Conservation (phyloP, 1,139 yeast species). For the Yamadazyma triangularis region DNA sequence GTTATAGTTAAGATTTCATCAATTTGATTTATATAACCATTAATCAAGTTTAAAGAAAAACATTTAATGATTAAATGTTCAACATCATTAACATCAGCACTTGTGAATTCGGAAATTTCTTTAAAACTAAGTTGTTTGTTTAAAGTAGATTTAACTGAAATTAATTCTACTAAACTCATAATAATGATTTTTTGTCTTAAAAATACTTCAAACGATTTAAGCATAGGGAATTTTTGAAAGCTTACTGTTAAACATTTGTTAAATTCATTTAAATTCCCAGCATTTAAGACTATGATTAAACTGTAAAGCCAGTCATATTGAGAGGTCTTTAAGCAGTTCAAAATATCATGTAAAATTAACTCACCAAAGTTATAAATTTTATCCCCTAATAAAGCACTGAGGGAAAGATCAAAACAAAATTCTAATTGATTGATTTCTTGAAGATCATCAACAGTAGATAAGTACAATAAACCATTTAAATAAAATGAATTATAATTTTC, state of each 20-base stretch:
- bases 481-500: constrained; percentile 81
- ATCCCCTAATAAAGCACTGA: constrained; percentile 89
- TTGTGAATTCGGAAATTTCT: constrained; percentile 69
- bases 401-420: constrained; percentile 76
- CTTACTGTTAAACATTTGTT: constrained; percentile 42
- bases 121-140: constrained; percentile 69
- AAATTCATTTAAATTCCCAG: constrained; percentile 70
- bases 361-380: constrained; percentile 95
- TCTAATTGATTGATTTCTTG: constrained; percentile 25
- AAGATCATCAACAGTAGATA: constrained; percentile 47
- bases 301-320: constrained; percentile 71
- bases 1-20: constrained; percentile 71
- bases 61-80: constrained; percentile 92
- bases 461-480: constrained; percentile 51
- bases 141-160: constrained; percentile 72
- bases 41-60: constrained; percentile 72
- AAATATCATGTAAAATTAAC: constrained; percentile 81
- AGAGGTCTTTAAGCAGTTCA: constrained; percentile 36
- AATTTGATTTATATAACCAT: constrained; percentile 88
- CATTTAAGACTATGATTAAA: constrained; percentile 64
- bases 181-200: constrained; percentile 87
- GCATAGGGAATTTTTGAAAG: constrained; percentile 49
- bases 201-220: constrained; percentile 59
- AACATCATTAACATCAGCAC: constrained; percentile 67
- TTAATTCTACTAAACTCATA: constrained; percentile 85